These are phyloP conservation scores for Singerocomus inundabilis DNA, from an alignment of 1,284 basidiomycete genomes.

Conservation along the genomic window DNA sequence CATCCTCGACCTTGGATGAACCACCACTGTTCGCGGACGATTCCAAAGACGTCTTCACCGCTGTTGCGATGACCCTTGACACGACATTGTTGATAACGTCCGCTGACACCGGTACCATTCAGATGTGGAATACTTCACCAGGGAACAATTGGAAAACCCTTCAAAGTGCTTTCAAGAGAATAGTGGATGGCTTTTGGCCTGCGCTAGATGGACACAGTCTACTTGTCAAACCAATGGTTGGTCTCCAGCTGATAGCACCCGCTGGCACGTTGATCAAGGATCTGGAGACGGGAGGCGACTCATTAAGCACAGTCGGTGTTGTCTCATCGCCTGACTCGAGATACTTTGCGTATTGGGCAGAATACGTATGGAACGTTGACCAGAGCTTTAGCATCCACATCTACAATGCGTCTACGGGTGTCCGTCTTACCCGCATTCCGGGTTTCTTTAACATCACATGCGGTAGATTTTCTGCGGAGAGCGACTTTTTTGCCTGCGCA, in stretches of 20 bases:
- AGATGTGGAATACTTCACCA: conserved; percentile 16
- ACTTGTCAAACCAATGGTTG: conserved; percentile 14
- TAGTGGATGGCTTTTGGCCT: conserved; percentile 9
- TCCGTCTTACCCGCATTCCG: conserved; percentile 17
- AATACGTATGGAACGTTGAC: conserved; percentile 21
- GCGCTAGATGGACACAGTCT: conserved; percentile 14
- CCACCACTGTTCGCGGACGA: conserved; percentile 10
- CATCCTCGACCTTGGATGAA: conserved; percentile 6
- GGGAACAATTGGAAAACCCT: conserved; percentile 11
- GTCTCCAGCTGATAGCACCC: conserved; percentile 8
- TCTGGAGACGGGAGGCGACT: conserved; percentile 19
- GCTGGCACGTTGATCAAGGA: conserved; percentile 13
- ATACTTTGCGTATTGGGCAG: conserved; percentile 24
- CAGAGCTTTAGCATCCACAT: conserved; percentile 19
- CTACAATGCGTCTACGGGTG: conserved; percentile 17
- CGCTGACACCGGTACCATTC: conserved; percentile 7
- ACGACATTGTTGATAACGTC: conserved; percentile 11
- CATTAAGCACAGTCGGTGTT: conserved; percentile 1
- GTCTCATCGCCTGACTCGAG: conserved; percentile 21
- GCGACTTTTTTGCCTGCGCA: conserved; percentile 17
- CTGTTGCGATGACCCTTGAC: conserved; percentile 14
- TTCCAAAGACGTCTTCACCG: neutral
- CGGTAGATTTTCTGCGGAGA: conserved; percentile 15
- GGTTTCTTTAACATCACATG: conserved; percentile 18
- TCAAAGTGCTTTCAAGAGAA: neutral